Conservation (phyloP, 257 asterid genomes). For the Nicotiana tabacum region DNA sequence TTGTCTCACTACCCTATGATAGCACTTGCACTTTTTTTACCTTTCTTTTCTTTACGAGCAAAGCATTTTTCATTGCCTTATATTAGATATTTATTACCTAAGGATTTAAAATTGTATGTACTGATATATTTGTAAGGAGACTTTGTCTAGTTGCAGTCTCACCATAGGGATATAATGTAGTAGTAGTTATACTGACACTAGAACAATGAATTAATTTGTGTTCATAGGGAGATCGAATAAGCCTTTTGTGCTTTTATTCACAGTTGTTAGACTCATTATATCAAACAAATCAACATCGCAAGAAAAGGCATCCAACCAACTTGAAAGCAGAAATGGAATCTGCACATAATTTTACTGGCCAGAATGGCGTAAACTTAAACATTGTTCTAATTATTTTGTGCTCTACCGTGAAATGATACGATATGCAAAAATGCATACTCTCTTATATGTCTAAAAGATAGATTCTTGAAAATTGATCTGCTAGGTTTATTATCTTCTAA, state of each 20-base stretch:
- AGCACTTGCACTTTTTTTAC: neutral
- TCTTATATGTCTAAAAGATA: too few relatives aligned
- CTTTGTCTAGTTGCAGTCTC: neutral
- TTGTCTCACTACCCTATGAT: neutral
- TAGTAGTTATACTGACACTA: neutral
- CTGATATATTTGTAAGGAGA: neutral
- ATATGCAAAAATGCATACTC: neutral
- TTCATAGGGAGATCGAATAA: neutral
- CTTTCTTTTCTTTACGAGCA: neutral
- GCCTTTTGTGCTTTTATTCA: neutral
- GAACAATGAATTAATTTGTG: neutral
- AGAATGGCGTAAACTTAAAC: too few relatives aligned
- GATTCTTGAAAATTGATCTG: neutral
- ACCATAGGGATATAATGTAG: neutral
- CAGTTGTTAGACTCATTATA: neutral
- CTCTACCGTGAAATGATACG: neutral
- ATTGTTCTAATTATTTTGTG: neutral
- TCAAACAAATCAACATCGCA: neutral
- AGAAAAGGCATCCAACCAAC: neutral
- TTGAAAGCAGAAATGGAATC: too few relatives aligned
- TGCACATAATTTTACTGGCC: too few relatives aligned
- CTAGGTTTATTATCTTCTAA: neutral
- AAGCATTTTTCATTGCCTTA: neutral
- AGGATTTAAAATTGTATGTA: neutral
- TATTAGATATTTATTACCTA: neutral